phyloP scores from a whole-genome alignment of 768 basidiomycete genomes.

The Russula abietina region DNA sequence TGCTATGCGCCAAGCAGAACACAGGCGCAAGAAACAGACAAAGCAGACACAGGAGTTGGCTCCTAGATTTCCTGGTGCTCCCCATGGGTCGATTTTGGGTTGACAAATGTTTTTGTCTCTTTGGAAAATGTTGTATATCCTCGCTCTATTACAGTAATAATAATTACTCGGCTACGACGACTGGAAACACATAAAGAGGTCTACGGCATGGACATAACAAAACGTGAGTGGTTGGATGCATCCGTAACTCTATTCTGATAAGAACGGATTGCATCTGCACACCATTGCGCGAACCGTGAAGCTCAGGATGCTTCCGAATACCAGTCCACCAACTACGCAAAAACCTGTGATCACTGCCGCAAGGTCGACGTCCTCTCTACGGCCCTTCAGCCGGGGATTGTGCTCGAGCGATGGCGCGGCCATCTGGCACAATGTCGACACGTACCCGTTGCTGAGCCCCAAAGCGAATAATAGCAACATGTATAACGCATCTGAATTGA shows the following conservation, averaged over 20 bases:
- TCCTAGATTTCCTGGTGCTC: slow-evolving; percentile 59
- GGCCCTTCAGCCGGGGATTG: slow-evolving; percentile 64
- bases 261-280: slow-evolving; percentile 73
- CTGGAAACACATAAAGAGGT: neutral
- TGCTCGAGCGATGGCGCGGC: slow-evolving; percentile 74
- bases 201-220: neutral
- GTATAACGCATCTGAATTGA: slow-evolving; percentile 73
- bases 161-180: neutral
- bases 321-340: slow-evolving; percentile 69
- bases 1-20: slow-evolving; percentile 69
- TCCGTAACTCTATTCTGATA: neutral
- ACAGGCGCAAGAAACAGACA: slow-evolving; percentile 60
- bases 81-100: slow-evolving; percentile 5
- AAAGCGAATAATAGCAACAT: slow-evolving; percentile 68
- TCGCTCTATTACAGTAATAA: neutral
- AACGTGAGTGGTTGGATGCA: neutral
- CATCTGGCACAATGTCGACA: slow-evolving; percentile 76
- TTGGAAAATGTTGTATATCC: neutral
- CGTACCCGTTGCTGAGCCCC: slow-evolving; percentile 77
- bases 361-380: slow-evolving; percentile 73
- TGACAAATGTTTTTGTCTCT: neutral
- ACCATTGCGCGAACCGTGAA: slow-evolving; percentile 69
- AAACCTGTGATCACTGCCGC: slow-evolving; percentile 80
- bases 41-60: slow-evolving; percentile 64
- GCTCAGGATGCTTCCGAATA: slow-evolving; percentile 68